Evolutionary conservation across 495 filamentous ascomycete species (phyloP).

Genomic region (Penicillium simplicissimum): DNA sequence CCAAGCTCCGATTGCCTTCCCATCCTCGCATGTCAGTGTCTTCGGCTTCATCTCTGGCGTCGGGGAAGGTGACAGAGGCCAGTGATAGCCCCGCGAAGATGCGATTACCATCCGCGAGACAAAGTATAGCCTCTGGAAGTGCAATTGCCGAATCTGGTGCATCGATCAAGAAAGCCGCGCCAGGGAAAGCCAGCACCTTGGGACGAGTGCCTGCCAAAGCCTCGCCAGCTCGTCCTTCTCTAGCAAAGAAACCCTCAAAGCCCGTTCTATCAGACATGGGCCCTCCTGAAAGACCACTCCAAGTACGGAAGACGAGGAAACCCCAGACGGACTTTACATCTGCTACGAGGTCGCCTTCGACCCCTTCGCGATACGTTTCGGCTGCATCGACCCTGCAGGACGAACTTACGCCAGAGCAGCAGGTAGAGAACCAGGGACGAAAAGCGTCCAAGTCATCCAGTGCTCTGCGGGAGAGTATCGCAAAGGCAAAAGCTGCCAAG

Average conservation of each 20-base stretch:
- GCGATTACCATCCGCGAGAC: slow-evolving; percentile 28
- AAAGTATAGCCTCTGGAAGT: slow-evolving; percentile 14
- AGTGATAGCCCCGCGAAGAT: slow-evolving; percentile 33
- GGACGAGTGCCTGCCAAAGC: slow-evolving; percentile 50
- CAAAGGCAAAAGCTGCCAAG: slow-evolving; percentile 86
- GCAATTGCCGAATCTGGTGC: slow-evolving; percentile 8
- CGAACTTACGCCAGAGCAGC: slow-evolving; percentile 32
- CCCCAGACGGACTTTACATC: slow-evolving; percentile 30
- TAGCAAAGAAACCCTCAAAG: slow-evolving; percentile 56
- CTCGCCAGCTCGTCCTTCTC: slow-evolving; percentile 55
- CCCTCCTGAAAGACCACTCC: slow-evolving; percentile 50
- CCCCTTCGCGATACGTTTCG: slow-evolving; percentile 35
- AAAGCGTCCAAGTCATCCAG: slow-evolving; percentile 70
- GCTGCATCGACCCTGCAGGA: slow-evolving; percentile 34
- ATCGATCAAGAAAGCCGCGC: slow-evolving; percentile 20
- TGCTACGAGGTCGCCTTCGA: slow-evolving; percentile 34
- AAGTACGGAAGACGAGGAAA: slow-evolving; percentile 49
- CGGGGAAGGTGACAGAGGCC: slow-evolving; percentile 17
- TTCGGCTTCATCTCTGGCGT: slow-evolving; percentile 19
- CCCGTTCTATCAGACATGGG: slow-evolving; percentile 46
- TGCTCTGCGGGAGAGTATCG: slow-evolving; percentile 85
- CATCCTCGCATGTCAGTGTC: slow-evolving; percentile 27
- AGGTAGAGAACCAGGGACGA: slow-evolving; percentile 35
- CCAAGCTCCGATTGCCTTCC: slow-evolving; percentile 36
- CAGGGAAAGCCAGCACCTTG: slow-evolving; percentile 23